Percentiles rank a stretch among this genome's conserved stretches.
These are phyloP conservation scores for Rutidosis leptorrhynchoides DNA, from an alignment of 129 eudicot genomes.

Conservation along the genomic window DNA sequence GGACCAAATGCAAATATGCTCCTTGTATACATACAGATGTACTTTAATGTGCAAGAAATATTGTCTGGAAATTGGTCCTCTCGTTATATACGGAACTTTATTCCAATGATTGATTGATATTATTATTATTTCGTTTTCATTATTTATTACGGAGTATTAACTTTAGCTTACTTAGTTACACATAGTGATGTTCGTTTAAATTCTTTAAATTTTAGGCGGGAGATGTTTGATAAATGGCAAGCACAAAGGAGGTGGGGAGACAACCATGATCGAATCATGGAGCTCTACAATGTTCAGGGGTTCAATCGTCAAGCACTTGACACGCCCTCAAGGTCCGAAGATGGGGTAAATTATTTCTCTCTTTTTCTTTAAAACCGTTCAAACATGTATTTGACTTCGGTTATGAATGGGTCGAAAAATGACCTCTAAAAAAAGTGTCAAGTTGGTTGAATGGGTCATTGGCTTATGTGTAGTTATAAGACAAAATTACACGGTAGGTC, in stretches of 20 bases:
- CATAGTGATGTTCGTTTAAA: slow-evolving; percentile 16
- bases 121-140: not conserved
- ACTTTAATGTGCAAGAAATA: slow-evolving; percentile 23
- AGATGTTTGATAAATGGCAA: slow-evolving; percentile 91
- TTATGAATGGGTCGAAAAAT: not conserved
- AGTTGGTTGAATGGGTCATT: too few species aligned
- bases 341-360: slow-evolving; percentile 47
- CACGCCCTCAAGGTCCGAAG: slow-evolving; percentile 77
- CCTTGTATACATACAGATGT: slow-evolving; percentile 23
- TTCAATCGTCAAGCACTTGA: slow-evolving; percentile 74
- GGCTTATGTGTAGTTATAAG: too few species aligned
- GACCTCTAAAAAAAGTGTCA: too few species aligned
- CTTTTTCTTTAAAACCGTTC: not conserved
- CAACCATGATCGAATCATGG: slow-evolving; percentile 78
- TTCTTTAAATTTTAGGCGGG: slow-evolving; percentile 49
- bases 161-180: not conserved
- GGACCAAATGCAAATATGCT: slow-evolving; percentile 16
- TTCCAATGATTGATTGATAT: not conserved
- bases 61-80: slow-evolving; percentile 25
- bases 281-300: slow-evolving; percentile 78
- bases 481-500: too few species aligned
- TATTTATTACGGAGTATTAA: too few species aligned
- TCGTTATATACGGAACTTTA: not conserved
- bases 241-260: slow-evolving; percentile 97
- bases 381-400: not conserved